phyloP scores from a whole-genome alignment of 139 green algal species.

The Desmodesmus armatus region DNA sequence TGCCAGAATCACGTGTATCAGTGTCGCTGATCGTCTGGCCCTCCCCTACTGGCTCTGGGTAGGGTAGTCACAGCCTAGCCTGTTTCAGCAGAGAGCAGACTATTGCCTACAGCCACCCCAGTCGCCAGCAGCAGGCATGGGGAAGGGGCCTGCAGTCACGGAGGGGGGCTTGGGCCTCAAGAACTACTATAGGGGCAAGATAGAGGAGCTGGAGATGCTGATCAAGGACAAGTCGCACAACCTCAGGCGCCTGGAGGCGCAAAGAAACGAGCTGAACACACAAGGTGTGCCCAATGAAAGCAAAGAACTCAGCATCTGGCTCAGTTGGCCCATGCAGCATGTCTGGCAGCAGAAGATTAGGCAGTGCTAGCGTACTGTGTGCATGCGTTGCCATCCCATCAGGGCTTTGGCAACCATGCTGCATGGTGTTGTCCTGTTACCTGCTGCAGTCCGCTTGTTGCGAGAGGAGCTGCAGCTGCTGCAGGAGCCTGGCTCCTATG shows the following conservation, averaged over 20 bases:
- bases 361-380: no score
- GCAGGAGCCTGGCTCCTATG: conserved; percentile 98
- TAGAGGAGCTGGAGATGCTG: conserved; percentile 95
- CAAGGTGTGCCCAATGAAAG: conserved; percentile 90
- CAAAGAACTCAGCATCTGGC: no score
- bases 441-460: conserved; percentile 89
- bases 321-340: neutral
- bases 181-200: conserved; percentile 80
- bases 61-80: no score
- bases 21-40: no score
- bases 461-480: conserved; percentile 98
- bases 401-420: no score
- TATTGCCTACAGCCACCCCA: no score
- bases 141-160: neutral
- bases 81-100: no score
- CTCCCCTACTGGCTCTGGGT: no score
- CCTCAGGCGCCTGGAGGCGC: conserved; percentile 95
- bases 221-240: conserved; percentile 95
- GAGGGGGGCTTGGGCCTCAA: conserved; percentile 47
- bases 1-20: no score
- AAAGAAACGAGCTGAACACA: conserved; percentile 98
- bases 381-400: no score
- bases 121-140: neutral
- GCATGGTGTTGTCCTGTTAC: neutral
- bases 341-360: no score